A percentile compares a stretch with the other conserved stretches of the same genome.
phyloP scores from a whole-genome alignment of 768 basidiomycete species.

The Amyloporia xantha region DNA sequence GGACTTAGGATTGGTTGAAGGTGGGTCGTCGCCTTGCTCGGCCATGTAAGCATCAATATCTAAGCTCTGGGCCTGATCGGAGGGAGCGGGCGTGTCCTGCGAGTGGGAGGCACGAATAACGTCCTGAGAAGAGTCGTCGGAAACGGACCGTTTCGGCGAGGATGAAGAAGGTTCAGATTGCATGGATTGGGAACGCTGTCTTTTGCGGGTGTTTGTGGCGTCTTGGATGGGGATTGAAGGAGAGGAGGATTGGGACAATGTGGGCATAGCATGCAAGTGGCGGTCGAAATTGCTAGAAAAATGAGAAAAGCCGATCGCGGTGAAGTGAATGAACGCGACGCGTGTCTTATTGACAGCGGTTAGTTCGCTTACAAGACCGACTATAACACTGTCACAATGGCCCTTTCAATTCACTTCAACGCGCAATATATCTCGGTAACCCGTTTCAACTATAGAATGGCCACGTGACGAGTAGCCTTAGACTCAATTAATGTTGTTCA shows the following conservation, averaged over 20 bases:
- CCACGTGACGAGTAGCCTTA: too few relatives aligned
- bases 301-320: not conserved
- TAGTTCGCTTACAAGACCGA: too few relatives aligned
- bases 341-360: not conserved
- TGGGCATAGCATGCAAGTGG: slow-evolving; percentile 38
- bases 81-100: slow-evolving; percentile 12
- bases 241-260: slow-evolving; percentile 39
- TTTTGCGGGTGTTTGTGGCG: slow-evolving; percentile 45
- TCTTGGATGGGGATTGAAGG: slow-evolving; percentile 21
- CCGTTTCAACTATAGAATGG: too few relatives aligned
- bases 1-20: slow-evolving; percentile 6
- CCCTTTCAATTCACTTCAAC: too few relatives aligned
- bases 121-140: slow-evolving; percentile 52
- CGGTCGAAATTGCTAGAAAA: not conserved
- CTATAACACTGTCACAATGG: too few relatives aligned
- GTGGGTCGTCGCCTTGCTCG: slow-evolving; percentile 26
- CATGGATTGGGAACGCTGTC: slow-evolving; percentile 72
- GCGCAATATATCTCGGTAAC: too few relatives aligned
- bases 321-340: not conserved
- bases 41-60: slow-evolving; percentile 53
- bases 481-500: too few relatives aligned
- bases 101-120: slow-evolving; percentile 25
- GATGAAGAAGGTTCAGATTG: slow-evolving; percentile 64
- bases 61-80: slow-evolving; percentile 29
- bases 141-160: slow-evolving; percentile 74